Evolutionary conservation across 768 basidiomycete species (phyloP), one percentile per base, ranked within the genome.

Genomic region (Leccinum disarticulatum): DNA sequence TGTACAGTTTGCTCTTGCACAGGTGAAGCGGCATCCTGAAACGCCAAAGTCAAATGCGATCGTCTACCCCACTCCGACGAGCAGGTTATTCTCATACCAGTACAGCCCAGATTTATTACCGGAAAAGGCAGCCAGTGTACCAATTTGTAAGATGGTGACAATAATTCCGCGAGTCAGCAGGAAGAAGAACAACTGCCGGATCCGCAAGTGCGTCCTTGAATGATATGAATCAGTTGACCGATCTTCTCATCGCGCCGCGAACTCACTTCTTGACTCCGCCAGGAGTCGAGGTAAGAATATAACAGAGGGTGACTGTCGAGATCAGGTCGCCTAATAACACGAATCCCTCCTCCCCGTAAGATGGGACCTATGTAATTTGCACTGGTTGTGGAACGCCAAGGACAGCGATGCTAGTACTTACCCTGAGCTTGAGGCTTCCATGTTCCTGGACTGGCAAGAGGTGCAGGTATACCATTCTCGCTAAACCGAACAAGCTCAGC

Each of bases 101-200:
- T 66, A 53, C 27, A 64, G 19, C 43, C 57, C 14, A 10, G 25
- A 15, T 33, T 52, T 41, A 11, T 53, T 33, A 28, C 48, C 17
- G n/a, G 41, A 30, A 33, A 59, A 57, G 30, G 38, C n/a, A 22
- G 49, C 47, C 22, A 61, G 10, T 3, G 11, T 46, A 19, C 19
- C 14, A 2, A 64, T 56, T 52, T 64, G 65, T 17, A 59, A 28
- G 31, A 61, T 28, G 38, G 59, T 66, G 28, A 59, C 62, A 28
- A 66, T 58, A 55, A 64, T 31, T n/a, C 66, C 65, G 9, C 62
- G 59, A 36, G 47, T 61, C 22, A 61, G 33, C 15, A 64, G n/a
- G 27, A 66, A 61, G 43, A 61, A 51, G 41, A 64, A 64, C 8
- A 58, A 38, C 14, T 49, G 36, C 31, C 56, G 54, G 47, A 66